Conservation (phyloP, 306 rosid genomes). For the Lathyrus sativus region DNA sequence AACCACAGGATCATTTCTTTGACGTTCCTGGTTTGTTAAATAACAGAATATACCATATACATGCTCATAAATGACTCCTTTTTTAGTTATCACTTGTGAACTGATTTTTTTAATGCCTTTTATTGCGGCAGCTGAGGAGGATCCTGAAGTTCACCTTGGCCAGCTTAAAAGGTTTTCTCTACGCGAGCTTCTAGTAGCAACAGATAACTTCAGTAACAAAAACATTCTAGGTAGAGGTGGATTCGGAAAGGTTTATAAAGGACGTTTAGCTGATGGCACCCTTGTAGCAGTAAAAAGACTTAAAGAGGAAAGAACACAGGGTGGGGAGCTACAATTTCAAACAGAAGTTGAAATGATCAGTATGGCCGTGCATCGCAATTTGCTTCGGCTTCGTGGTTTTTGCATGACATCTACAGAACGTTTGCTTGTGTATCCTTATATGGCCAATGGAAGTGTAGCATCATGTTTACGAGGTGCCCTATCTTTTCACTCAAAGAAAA, state of each 20-base stretch:
- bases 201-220: constrained; percentile 83
- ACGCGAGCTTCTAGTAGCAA: constrained; percentile 91
- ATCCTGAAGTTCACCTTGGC: constrained; percentile 97
- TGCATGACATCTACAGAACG: constrained; percentile 99
- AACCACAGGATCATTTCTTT: constrained; percentile 84
- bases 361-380: constrained; percentile 97
- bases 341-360: constrained; percentile 98
- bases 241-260: constrained; percentile 95
- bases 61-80: constrained; percentile 1
- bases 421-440: constrained; percentile 88
- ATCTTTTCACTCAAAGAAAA: background rate
- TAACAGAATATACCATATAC: constrained; percentile 13
- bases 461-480: constrained; percentile 88
- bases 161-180: constrained; percentile 95
- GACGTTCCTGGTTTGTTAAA: constrained; percentile 93
- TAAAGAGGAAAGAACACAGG: constrained; percentile 90
- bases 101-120: constrained; percentile 35
- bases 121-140: constrained; percentile 75
- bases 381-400: constrained; percentile 91
- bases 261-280: constrained; percentile 88
- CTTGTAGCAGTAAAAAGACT: constrained; percentile 98
- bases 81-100: constrained; percentile 29
- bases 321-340: constrained; percentile 95
- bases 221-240: constrained; percentile 93
- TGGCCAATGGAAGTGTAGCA: constrained; percentile 97